Percentiles rank a stretch among this genome's conserved stretches.
phyloP scores from a whole-genome alignment of 768 basidiomycete genomes.

The Auriculariales sp. region DNA sequence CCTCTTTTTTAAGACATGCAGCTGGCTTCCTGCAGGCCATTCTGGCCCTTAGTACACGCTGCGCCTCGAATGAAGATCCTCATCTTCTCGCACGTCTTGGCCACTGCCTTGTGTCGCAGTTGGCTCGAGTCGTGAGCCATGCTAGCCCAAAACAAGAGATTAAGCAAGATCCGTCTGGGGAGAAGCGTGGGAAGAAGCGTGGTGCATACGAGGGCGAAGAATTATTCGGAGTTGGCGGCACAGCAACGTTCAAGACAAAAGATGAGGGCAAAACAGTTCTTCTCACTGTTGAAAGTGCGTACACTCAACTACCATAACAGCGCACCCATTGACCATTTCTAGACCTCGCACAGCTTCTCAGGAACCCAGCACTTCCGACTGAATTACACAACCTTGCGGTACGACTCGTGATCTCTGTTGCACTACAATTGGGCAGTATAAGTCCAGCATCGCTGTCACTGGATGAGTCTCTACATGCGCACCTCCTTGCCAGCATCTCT shows the following conservation, averaged over 20 bases:
- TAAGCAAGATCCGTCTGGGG: too few species aligned
- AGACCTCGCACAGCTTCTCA: constrained; percentile 39
- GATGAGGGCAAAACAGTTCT: constrained; percentile 41
- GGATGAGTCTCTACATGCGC: constrained; percentile 32
- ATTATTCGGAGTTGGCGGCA: constrained; percentile 36
- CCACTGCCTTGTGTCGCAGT: constrained; percentile 33
- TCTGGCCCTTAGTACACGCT: constrained; percentile 25
- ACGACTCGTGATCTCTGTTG: constrained; percentile 42
- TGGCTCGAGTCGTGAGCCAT: constrained; percentile 30
- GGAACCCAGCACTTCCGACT: constrained; percentile 33
- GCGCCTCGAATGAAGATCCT: constrained; percentile 32
- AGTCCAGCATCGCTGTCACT: constrained; percentile 39
- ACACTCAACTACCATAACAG: background rate
- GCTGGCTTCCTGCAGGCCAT: constrained; percentile 22
- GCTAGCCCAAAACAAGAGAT: constrained; percentile 26
- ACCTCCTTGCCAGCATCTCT: constrained; percentile 32
- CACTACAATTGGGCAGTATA: constrained; percentile 41
- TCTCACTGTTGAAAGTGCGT: constrained; percentile 42
- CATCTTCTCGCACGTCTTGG: constrained; percentile 35
- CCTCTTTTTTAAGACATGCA: too few species aligned
- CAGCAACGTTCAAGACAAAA: constrained; percentile 31
- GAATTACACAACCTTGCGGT: constrained; percentile 43
- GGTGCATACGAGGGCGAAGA: constrained; percentile 66
- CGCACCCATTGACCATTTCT: background rate
- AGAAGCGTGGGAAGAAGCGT: constrained; percentile 43